phyloP scores from a whole-genome alignment of 352 stramenopile species.

The Globisporangium perplexum region DNA sequence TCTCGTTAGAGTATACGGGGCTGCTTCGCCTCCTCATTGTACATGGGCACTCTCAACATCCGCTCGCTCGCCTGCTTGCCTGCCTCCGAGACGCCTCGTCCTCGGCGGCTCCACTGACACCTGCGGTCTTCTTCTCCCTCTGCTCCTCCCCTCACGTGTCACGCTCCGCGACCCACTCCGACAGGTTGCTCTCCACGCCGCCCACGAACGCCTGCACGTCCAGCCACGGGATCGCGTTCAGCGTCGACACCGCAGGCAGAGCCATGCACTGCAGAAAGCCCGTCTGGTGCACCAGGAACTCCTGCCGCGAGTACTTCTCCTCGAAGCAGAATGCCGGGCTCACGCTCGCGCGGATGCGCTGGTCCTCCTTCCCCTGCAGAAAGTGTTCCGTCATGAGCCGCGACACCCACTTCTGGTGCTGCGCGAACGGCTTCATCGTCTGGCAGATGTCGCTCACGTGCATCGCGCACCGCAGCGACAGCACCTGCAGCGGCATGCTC shows the following conservation, averaged over 20 bases:
- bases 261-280: conserved; percentile 57
- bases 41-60: conserved; percentile 5
- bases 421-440: conserved; percentile 75
- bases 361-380: conserved; percentile 60
- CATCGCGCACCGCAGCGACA: conserved; percentile 59
- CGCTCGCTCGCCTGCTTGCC: no score
- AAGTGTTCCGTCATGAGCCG: conserved; percentile 71
- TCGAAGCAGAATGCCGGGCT: conserved; percentile 53
- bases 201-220: conserved; percentile 44
- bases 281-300: conserved; percentile 50
- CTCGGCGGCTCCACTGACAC: background rate
- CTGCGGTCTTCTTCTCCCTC: background rate
- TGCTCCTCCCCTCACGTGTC: conserved; percentile 1
- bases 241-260: conserved; percentile 39
- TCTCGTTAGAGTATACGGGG: background rate
- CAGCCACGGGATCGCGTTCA: conserved; percentile 63
- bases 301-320: conserved; percentile 37
- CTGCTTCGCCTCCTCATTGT: conserved; percentile 6
- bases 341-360: conserved; percentile 25
- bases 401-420: conserved; percentile 73
- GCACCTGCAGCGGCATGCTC: conserved; percentile 39
- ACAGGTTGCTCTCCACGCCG: conserved; percentile 56
- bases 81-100: no score
- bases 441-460: conserved; percentile 82
- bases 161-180: conserved; percentile 25